Evolutionary conservation across 78 protist genomes (phyloP).

Genomic region (Monocercomonoides exilis): DNA sequence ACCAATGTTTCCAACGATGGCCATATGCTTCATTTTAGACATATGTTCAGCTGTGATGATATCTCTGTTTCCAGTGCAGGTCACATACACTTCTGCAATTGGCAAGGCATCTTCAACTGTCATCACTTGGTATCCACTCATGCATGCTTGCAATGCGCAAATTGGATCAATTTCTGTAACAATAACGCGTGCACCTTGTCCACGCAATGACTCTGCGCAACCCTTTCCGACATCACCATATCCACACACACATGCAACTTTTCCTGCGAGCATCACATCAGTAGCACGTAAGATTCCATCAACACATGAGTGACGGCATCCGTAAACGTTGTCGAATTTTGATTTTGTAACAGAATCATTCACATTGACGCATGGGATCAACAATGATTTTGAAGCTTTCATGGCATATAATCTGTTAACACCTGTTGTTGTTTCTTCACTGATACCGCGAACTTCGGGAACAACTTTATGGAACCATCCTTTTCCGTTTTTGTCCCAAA

Average conservation of each 20-base stretch:
- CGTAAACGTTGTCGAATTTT: conserved; percentile 98
- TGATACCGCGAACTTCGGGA: conserved; percentile 76
- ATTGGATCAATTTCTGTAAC: conserved; percentile 98
- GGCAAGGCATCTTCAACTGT: conserved; percentile 74
- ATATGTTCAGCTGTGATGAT: conserved; percentile 80
- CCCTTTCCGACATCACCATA: conserved; percentile 99
- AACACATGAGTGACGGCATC: conserved; percentile 92
- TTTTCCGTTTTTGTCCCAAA: conserved; percentile 46
- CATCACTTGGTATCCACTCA: conserved; percentile 90
- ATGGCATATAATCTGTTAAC: conserved; percentile 89
- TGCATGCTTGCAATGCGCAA: conserved; percentile 97
- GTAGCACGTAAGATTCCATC: conserved; percentile 97
- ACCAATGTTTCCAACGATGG: conserved; percentile 98
- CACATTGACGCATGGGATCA: conserved; percentile 97
- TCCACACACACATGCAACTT: conserved; percentile 85
- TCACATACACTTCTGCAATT: conserved; percentile 82
- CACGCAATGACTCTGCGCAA: conserved; percentile 76
- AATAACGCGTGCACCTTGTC: conserved; percentile 79
- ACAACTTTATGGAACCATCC: conserved; percentile 42
- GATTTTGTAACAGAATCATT: conserved; percentile 97
- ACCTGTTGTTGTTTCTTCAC: conserved; percentile 99
- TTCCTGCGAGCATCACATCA: conserved; percentile 98
- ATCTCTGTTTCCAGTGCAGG: conserved; percentile 94
- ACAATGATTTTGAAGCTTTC: conserved; percentile 68
- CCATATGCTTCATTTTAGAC: conserved; percentile 84